Conservation (phyloP, 2,329 filamentous ascomycete species). For the Ascochyta clinopodiicola region DNA sequence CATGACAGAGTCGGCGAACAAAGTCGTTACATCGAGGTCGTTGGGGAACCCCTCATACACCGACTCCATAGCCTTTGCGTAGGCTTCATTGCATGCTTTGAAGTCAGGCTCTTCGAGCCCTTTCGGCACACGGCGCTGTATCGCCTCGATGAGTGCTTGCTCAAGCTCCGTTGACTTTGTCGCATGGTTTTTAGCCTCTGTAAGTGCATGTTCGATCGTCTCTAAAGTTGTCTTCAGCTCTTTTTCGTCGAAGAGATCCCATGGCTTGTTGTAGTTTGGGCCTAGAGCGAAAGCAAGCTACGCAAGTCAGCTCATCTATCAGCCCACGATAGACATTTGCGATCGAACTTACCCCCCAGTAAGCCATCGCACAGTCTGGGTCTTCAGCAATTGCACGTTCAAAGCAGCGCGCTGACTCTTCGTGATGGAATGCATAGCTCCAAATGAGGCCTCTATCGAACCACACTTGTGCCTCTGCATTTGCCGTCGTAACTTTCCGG, state of each 20-base stretch:
- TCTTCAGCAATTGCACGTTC: slow-evolving; percentile 64
- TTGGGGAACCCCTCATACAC: slow-evolving; percentile 61
- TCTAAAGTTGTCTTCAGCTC: slow-evolving; percentile 63
- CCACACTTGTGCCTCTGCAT: slow-evolving; percentile 65
- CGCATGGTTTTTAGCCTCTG: slow-evolving; percentile 52
- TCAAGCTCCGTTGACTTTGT: slow-evolving; percentile 60
- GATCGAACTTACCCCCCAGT: slow-evolving; percentile 64
- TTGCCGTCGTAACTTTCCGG: slow-evolving; percentile 62
- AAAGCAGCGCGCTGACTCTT: slow-evolving; percentile 72
- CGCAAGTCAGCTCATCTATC: slow-evolving; percentile 44
- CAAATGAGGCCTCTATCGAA: slow-evolving; percentile 76
- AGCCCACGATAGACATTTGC: background rate
- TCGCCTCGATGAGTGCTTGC: slow-evolving; percentile 66
- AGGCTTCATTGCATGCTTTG: slow-evolving; percentile 63
- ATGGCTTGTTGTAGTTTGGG: slow-evolving; percentile 82
- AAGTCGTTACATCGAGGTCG: slow-evolving; percentile 67
- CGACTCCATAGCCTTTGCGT: slow-evolving; percentile 66
- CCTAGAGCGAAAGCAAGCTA: slow-evolving; percentile 69
- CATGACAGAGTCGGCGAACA: slow-evolving; percentile 71
- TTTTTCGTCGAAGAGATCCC: slow-evolving; percentile 70
- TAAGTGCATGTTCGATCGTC: slow-evolving; percentile 56
- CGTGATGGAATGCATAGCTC: slow-evolving; percentile 79
- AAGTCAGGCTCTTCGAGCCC: slow-evolving; percentile 52
- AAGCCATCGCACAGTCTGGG: slow-evolving; percentile 64
- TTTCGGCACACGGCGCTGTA: slow-evolving; percentile 57